Evolutionary conservation across 176 grass and related monocot species (phyloP), one percentile per base, ranked within the genome.

Genomic region (Oropetium thomaeum): DNA sequence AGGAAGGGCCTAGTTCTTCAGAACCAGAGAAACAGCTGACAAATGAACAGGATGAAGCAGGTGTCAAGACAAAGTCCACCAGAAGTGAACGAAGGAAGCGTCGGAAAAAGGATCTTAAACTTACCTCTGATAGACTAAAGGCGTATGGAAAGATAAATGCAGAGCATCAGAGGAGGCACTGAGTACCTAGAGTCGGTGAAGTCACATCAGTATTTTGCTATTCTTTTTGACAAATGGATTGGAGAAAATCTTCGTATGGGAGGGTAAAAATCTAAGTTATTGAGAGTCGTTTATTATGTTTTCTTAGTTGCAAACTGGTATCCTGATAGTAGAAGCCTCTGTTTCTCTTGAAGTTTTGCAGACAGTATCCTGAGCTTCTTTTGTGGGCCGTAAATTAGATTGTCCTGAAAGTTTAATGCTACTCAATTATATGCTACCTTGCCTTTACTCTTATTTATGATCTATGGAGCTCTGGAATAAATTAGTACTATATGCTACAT

Each of bases 71-170:
- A 15, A 81, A 85, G 32, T 84, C 86, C 40, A 85, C 87, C 66
- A 92, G 92, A 81, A 85, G 89, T 55, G 83, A 43, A 10, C 55
- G 89, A 72, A 95, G 92, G 84, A 88, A 88, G 55, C 62, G 39
- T 14, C 80, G 92, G 4, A 74, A 39, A 26, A 44, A 73, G 16
- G 96, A 90, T 48, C 61, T 96, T 54, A 92, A 88, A 53, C 74
- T 96, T 10, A 42, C 92, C 5, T 1, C 14, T 22, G 71, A 25
- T 13, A 92, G 96, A 59, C 73, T 65, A 8, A 52, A 23, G 8
- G 92, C 96, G 0, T 99, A 92, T 75, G 96, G 80, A 70, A 84
- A 84, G 79, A 70, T 22, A 8, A 22, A 71, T 59, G 2, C 69
- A 1, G 88, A 92, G 82, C 74, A 51, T 76, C 76, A 84, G 5